Base-by-base conservation (phyloP, 768 basidiomycete species). In the Omphalotus guepiniiformis region DNA sequence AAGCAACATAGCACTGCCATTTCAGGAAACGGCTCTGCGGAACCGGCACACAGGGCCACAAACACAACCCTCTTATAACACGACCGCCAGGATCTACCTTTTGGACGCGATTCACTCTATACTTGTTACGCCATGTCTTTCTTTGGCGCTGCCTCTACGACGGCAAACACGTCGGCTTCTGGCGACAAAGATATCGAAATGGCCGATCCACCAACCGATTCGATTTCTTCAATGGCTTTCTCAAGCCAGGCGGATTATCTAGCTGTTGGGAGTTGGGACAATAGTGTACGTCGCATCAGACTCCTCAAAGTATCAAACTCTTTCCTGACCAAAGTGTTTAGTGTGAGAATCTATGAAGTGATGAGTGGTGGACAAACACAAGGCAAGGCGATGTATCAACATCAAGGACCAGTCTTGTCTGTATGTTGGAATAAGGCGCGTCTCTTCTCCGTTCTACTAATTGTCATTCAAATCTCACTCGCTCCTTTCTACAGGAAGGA, bases 321-420 rank as follows among this genome's bases (percentile, higher is more conserved):
- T 32, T 16, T 50, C 42, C n/a, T 23, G 8, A 11, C 35, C 11
- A n/a, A 16, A 2, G 18, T 19, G 3, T 19, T 6, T 8, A 49
- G 94, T 90, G 93, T 96, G 23, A 82, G 93, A 39, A 76, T 97
- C 37, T 98, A 98, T 65, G 91, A 95, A 70, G 85, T 97, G 46
- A 83, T 83, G 25, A 72, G 80, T 22, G 76, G 75, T 11, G 88
- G 90, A 18, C 85, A 88, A 58, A 84, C 87, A 1, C 83, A 89
- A 63, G 88, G 89, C 15, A 93, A 92, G 66, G 93, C 93, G 0
- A 85, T 89, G 80, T 95, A 93, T 62, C 69, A 69, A 27, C 95
- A 98, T 59, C 89, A 93, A 61, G 93, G 82, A 0, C 95, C 95
- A 2, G 93, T 93, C 0, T 66, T 98, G 53, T 79, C 82, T 50